Conservation (phyloP, 139 green algal genomes). For the Picochlorum sp. region DNA sequence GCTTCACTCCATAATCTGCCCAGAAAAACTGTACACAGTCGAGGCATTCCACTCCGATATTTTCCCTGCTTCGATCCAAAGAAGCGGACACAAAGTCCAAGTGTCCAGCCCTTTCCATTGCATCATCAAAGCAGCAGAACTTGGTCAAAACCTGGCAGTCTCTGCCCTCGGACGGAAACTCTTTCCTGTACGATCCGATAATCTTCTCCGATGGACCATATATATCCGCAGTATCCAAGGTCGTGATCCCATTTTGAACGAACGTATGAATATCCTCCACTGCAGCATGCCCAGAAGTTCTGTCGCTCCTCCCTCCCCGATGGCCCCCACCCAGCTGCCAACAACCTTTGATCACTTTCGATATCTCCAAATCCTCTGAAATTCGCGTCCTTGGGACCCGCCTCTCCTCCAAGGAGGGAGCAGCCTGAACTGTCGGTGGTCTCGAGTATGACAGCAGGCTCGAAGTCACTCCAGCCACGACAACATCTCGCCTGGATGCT, state of each 20-base stretch:
- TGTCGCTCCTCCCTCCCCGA: slow-evolving; percentile 44
- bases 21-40: slow-evolving; percentile 57
- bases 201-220: slow-evolving; percentile 76
- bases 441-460: background rate
- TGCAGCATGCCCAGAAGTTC: slow-evolving; percentile 54
- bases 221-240: slow-evolving; percentile 61
- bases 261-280: slow-evolving; percentile 58
- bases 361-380: slow-evolving; percentile 17
- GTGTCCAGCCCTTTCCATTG: slow-evolving; percentile 25
- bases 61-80: slow-evolving; percentile 25
- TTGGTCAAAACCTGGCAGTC: slow-evolving; percentile 66
- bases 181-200: slow-evolving; percentile 57
- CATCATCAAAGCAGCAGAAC: slow-evolving; percentile 63
- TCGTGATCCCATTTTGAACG: slow-evolving; percentile 43
- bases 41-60: slow-evolving; percentile 29
- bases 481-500: background rate
- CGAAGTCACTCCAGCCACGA: background rate
- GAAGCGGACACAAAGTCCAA: slow-evolving; percentile 1
- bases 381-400: slow-evolving; percentile 15
- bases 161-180: background rate
- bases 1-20: slow-evolving; percentile 23
- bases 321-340: slow-evolving; percentile 16
- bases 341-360: slow-evolving; percentile 17
- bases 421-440: background rate
- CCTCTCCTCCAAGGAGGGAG: background rate